Conservation (phyloP, 805 yeast genomes). For the Candida piceae region DNA sequence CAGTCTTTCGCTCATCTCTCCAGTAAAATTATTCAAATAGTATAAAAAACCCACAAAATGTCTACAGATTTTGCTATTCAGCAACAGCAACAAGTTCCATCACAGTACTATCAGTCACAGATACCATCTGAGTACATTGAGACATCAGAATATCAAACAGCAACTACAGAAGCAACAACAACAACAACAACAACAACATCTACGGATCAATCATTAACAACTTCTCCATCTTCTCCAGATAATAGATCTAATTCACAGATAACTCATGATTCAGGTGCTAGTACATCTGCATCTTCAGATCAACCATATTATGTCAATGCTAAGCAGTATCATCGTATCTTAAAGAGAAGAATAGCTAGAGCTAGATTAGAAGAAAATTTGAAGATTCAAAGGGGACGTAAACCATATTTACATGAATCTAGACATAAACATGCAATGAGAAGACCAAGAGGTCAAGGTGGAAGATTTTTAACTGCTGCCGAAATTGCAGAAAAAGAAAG, state of each 20-base stretch:
- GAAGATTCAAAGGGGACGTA: constrained; percentile 82
- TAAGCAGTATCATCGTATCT: constrained; percentile 91
- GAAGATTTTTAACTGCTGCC: constrained; percentile 93
- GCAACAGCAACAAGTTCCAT: constrained; percentile 7
- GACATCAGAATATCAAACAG: constrained; percentile 14
- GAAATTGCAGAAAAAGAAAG: constrained; percentile 69
- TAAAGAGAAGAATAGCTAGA: constrained; percentile 89
- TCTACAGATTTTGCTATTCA: constrained; percentile 14
- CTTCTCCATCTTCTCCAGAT: constrained; percentile 18
- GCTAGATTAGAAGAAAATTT: constrained; percentile 88
- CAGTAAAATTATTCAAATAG: too few relatives aligned
- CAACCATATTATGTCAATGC: constrained; percentile 98
- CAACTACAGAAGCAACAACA: neutral
- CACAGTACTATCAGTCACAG: constrained; percentile 8
- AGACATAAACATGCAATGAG: constrained; percentile 99
- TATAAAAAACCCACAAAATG: constrained; percentile 11
- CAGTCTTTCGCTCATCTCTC: too few relatives aligned
- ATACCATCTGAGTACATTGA: constrained; percentile 15
- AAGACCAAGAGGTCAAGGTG: constrained; percentile 98
- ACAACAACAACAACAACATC: constrained; percentile 5
- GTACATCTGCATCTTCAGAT: constrained; percentile 42
- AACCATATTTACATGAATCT: constrained; percentile 93
- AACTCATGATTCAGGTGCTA: constrained; percentile 2
- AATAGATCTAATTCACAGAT: too few relatives aligned
- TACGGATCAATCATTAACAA: constrained; percentile 18